Conservation (phyloP, 257 asterid species). For the Scutellaria barbata region DNA sequence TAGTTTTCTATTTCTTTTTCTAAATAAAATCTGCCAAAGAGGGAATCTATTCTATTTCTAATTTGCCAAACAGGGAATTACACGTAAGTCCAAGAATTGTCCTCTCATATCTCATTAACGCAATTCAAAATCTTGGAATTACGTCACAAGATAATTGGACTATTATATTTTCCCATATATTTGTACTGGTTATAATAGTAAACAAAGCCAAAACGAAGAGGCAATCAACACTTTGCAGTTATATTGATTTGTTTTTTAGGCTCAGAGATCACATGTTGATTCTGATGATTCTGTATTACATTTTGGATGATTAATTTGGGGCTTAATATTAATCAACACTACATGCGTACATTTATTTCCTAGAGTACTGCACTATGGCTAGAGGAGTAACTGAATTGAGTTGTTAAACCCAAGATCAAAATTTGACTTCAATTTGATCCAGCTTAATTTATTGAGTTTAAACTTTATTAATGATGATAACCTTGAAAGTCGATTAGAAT, state of each 20-base stretch:
- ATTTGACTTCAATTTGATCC: too few species aligned
- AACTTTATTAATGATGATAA: too few species aligned
- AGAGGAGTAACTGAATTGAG: too few species aligned
- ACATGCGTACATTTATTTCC: too few species aligned
- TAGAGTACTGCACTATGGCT: too few species aligned
- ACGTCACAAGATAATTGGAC: slow-evolving; percentile 5
- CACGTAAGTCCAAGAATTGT: not conserved
- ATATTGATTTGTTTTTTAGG: not conserved
- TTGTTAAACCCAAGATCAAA: too few species aligned
- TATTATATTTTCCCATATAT: not conserved
- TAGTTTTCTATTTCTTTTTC: not conserved
- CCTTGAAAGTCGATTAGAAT: too few species aligned
- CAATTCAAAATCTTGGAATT: slow-evolving; percentile 12
- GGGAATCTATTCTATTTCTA: too few species aligned
- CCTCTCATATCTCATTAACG: not conserved
- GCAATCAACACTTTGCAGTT: not conserved
- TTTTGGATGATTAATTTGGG: too few species aligned
- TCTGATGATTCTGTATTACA: not conserved
- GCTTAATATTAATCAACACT: too few species aligned
- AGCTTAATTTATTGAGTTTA: too few species aligned
- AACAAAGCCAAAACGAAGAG: not conserved
- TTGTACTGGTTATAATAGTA: not conserved
- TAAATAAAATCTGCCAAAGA: not conserved
- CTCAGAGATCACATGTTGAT: slow-evolving; percentile 2
- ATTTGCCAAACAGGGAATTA: not conserved